phyloP scores from a whole-genome alignment of 1,284 basidiomycete genomes.

The Cystobasidiaceae sp. region DNA sequence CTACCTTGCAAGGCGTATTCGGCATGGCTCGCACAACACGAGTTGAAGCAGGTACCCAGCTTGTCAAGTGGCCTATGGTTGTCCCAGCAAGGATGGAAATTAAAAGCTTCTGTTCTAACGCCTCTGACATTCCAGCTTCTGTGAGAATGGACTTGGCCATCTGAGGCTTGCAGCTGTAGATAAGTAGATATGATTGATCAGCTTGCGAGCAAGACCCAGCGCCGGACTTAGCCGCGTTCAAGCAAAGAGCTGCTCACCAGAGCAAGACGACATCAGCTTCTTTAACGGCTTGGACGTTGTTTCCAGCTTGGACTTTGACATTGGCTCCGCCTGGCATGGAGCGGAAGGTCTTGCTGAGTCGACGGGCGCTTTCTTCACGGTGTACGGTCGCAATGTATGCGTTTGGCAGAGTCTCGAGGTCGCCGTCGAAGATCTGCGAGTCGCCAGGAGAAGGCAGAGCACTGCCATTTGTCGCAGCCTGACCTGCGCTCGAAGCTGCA shows the following conservation, averaged over 20 bases:
- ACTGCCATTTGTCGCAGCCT: background rate
- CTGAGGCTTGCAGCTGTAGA: conserved; percentile 83
- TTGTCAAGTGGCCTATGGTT: conserved; percentile 72
- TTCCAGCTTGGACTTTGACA: conserved; percentile 54
- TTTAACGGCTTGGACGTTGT: conserved; percentile 67
- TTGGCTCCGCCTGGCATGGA: conserved; percentile 54
- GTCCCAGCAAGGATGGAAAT: conserved; percentile 96
- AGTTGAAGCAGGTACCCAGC: conserved; percentile 69
- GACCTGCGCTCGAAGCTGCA: conserved; percentile 2
- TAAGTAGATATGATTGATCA: background rate
- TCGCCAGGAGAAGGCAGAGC: conserved; percentile 3
- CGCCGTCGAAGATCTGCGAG: conserved; percentile 20
- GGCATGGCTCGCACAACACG: conserved; percentile 95
- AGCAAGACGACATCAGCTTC: conserved; percentile 79
- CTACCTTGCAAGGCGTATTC: conserved; percentile 91
- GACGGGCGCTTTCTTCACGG: conserved; percentile 67
- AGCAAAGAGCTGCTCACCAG: conserved; percentile 56
- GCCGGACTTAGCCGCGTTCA: background rate
- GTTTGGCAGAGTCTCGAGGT: conserved; percentile 58
- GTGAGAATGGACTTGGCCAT: conserved; percentile 69
- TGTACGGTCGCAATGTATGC: conserved; percentile 85
- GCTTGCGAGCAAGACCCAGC: too few species aligned
- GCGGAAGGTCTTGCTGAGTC: conserved; percentile 62
- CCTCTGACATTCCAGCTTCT: conserved; percentile 76
- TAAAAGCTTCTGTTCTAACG: conserved; percentile 80